Conservation (phyloP, 2,329 filamentous ascomycete species). For the Metarhizium anisopliae region DNA sequence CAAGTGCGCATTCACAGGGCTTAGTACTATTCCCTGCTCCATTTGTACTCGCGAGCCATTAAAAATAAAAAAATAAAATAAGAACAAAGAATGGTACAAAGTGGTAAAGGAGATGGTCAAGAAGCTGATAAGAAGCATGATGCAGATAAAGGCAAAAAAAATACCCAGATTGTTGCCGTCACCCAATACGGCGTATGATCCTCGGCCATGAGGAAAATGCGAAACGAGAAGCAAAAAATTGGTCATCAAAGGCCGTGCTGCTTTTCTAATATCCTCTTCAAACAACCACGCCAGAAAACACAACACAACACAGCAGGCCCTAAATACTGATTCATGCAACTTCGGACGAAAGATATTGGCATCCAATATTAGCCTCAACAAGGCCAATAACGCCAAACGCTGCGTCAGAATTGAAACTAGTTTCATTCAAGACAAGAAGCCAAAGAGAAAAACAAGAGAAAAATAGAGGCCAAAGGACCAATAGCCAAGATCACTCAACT, state of each 20-base stretch:
- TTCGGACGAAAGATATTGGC: background rate
- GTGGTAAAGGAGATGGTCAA: background rate
- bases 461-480: background rate
- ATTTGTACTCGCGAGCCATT: background rate
- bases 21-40: background rate
- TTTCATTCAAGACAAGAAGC: background rate
- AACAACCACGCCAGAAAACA: background rate
- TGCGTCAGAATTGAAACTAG: background rate
- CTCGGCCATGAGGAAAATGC: too few species aligned
- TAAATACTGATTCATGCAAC: background rate
- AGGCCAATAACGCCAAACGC: background rate
- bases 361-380: background rate
- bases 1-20: background rate
- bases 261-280: background rate
- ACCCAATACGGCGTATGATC: background rate
- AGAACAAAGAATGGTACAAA: slow-evolving; percentile 1
- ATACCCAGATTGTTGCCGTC: background rate
- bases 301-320: background rate
- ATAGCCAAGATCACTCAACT: background rate
- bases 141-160: background rate
- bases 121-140: background rate
- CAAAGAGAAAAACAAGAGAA: background rate
- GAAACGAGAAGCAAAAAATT: background rate
- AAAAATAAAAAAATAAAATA: background rate
- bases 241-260: slow-evolving; percentile 1